Percentiles rank a stretch among this genome's conserved stretches.
Conservation (phyloP, 108 stramenopile genomes). For the Nitzschia sp. region DNA sequence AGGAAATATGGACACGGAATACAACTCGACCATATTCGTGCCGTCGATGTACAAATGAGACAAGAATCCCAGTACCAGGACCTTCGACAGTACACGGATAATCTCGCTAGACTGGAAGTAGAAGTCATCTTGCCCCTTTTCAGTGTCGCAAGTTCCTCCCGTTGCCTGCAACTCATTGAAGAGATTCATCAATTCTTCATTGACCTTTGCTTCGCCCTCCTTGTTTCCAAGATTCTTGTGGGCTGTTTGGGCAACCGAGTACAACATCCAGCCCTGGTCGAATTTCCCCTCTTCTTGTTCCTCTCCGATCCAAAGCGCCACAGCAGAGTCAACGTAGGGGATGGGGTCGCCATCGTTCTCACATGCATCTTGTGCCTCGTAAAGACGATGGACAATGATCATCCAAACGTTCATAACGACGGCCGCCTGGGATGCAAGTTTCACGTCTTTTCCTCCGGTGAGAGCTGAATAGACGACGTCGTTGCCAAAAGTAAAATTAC, state of each 20-base stretch:
- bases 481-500: constrained; percentile 59
- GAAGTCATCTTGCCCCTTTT: constrained; percentile 20
- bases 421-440: constrained; percentile 69
- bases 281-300: constrained; percentile 39
- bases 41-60: constrained; percentile 41
- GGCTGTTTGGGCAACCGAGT: constrained; percentile 56
- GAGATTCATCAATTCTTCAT: constrained; percentile 45
- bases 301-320: constrained; percentile 77
- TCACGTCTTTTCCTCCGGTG: constrained; percentile 33
- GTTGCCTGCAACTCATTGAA: constrained; percentile 37
- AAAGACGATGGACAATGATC: constrained; percentile 56
- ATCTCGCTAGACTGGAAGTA: constrained; percentile 43
- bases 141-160: constrained; percentile 21
- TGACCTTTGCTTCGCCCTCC: constrained; percentile 36
- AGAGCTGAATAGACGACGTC: constrained; percentile 60
- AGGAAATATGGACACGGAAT: constrained; percentile 48
- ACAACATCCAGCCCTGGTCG: constrained; percentile 60
- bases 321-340: constrained; percentile 60
- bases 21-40: constrained; percentile 49
- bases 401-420: constrained; percentile 70
- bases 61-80: constrained; percentile 58
- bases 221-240: constrained; percentile 39
- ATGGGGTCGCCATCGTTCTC: constrained; percentile 15
- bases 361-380: constrained; percentile 50
- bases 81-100: constrained; percentile 49